Conservation (phyloP, 345 rosid genomes). For the Cochlearia excelsa region DNA sequence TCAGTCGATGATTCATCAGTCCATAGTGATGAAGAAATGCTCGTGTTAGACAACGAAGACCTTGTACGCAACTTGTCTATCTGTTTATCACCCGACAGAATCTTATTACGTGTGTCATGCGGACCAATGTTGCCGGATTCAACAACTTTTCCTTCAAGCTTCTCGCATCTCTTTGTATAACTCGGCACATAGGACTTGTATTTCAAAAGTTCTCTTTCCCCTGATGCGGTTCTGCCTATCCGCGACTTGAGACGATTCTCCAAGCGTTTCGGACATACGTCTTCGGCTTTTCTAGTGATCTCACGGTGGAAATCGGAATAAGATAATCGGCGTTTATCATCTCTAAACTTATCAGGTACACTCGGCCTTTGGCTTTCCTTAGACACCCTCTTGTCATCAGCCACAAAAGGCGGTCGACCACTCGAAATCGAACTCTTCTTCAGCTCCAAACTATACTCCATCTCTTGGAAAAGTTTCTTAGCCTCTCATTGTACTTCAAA, state of each 20-base stretch:
- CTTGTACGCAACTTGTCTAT: conserved; percentile 27
- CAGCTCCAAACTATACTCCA: conserved; percentile 44
- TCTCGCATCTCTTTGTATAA: conserved; percentile 57
- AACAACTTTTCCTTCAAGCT: conserved; percentile 46
- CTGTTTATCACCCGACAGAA: conserved; percentile 36
- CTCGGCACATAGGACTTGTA: conserved; percentile 78
- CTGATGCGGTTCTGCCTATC: conserved; percentile 30
- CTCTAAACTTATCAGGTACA: conserved; percentile 42
- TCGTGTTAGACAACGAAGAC: conserved; percentile 36
- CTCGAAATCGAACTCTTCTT: conserved; percentile 29
- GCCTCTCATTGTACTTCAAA: too few species aligned
- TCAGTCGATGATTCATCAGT: conserved; percentile 39
- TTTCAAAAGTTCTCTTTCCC: conserved; percentile 46
- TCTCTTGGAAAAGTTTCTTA: conserved; percentile 20
- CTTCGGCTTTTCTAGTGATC: conserved; percentile 42
- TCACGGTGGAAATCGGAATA: conserved; percentile 50
- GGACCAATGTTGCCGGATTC: conserved; percentile 66
- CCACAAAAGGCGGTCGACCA: conserved; percentile 35
- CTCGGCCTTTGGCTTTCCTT: conserved; percentile 33
- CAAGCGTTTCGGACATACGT: conserved; percentile 36
- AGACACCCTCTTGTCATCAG: conserved; percentile 32
- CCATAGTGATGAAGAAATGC: conserved; percentile 34
- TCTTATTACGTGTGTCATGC: conserved; percentile 52
- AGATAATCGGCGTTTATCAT: conserved; percentile 42
- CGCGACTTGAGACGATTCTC: conserved; percentile 38